Evolutionary conservation across 768 basidiomycete genomes (phyloP), one percentile per base, ranked within the genome.

Genomic region (Pluteus cervinus): DNA sequence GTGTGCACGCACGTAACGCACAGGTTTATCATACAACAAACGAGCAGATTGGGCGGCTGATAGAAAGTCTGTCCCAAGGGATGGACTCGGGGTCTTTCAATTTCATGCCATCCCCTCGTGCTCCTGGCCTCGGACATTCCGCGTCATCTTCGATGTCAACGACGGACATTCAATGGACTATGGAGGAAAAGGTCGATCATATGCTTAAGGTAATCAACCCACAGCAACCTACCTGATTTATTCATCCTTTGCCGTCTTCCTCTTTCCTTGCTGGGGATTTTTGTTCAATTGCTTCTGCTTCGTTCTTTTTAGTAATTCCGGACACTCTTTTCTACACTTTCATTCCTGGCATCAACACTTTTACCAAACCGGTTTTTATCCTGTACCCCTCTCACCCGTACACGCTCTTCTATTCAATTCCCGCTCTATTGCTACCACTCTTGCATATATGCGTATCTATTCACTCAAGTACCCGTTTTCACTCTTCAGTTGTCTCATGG

Each of bases 11-110:
- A n/a, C n/a, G n/a, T n/a, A n/a, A n/a, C n/a, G n/a, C n/a, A n/a
- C 55, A 86, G 83, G 76, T 86, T 43, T 84, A 79, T 58, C 81
- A 79, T 57, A 82, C 81, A 48, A 76, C 85, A 12, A 69, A 82
- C 16, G 74, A 78, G 28, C 81, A 88, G 44, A 89, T 91, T 54
- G 85, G 83, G 29, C 83, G 79, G 47, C 69, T 91, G 42, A 87
- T 91, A 40, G 88, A 91, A 53, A 77, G 63, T 50, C 75, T 91
- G 53, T 88, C 87, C 32, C 80, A 80, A 54, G 82, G 79, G 22
- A 77, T 79, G 66, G 88, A 91, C 46, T 69, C 85, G 28, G 88
- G 86, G 31, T 82, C 86, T 24, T 88, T 89, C 68, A 89, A 89
- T 52, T 76, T 89, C 52, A 52, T 69, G 24, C 73, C 78, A 9